Base-by-base conservation (phyloP, 495 filamentous ascomycete genomes). In the Beverwykella pulmonaria region DNA sequence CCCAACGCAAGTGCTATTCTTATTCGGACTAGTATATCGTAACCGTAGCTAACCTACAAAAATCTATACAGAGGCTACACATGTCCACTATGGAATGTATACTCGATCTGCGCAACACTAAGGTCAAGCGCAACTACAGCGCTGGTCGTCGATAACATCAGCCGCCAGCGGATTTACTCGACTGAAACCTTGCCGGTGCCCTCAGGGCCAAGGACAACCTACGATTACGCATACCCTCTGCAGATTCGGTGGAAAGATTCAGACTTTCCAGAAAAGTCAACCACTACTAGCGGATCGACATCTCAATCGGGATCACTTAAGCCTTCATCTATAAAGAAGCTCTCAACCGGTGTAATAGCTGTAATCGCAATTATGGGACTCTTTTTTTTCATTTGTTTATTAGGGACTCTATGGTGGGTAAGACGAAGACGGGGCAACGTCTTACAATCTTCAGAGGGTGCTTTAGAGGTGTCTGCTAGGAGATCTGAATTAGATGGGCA, bases 231-330 rank as follows among this genome's bases (percentile, higher is more conserved):
- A n/a, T 48, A 48, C 22, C 46, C 46, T 4, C 7, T 48, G 7
- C 46, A 48, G 46, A 48, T 48, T 23, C 46, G 46, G 17, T 48
- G 46, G 46, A 48, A 48, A 15, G 46, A 48, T 23, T n/a, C 46
- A 7, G 46, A 48, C 17, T 48, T 48, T 34, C 12, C 32, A 34
- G 12, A 34, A 12, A 34, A 34, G 32, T 34, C 32, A 34, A 34
- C 32, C 32, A 34, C 5, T 12, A 34, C 12, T 12, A 34, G 12
- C 32, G 32, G n/a, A n/a, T n/a, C n/a, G n/a, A n/a, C n/a, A n/a
- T n/a, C n/a, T n/a, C n/a, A n/a, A n/a, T n/a, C n/a, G n/a, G n/a
- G n/a, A n/a, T n/a, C n/a, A n/a, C 32, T 12, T 34, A 12, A 34
- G 12, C 32, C 32, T 34, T 12, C 32, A 34, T 34, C 32, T 12